phyloP scores from a whole-genome alignment of 352 stramenopile species.

The Phytophthora idaei region DNA sequence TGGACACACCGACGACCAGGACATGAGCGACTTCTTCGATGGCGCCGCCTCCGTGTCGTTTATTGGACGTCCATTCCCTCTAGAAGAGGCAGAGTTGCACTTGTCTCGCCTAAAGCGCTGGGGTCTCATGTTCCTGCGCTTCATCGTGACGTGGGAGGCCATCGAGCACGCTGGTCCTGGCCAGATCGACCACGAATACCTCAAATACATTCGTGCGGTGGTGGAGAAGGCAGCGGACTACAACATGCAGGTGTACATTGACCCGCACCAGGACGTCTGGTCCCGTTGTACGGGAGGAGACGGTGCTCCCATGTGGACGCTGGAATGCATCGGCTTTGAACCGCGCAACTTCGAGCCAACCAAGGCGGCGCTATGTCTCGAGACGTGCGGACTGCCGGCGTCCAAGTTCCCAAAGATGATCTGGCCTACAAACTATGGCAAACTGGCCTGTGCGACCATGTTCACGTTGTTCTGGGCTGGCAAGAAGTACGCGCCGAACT shows the following conservation, averaged over 20 bases:
- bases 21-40: slow-evolving; percentile 55
- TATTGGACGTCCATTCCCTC: slow-evolving; percentile 83
- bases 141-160: slow-evolving; percentile 77
- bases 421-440: slow-evolving; percentile 52
- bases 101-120: slow-evolving; percentile 72
- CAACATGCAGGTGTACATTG: slow-evolving; percentile 81
- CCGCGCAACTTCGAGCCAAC: slow-evolving; percentile 62
- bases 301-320: slow-evolving; percentile 86
- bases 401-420: slow-evolving; percentile 83
- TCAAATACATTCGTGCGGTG: slow-evolving; percentile 66
- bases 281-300: slow-evolving; percentile 87
- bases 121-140: background rate
- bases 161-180: slow-evolving; percentile 86
- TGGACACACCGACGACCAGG: slow-evolving; percentile 33
- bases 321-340: slow-evolving; percentile 63
- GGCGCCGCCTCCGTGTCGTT: slow-evolving; percentile 31
- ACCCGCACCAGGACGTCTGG: slow-evolving; percentile 71
- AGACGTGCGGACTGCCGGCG: slow-evolving; percentile 45
- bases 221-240: slow-evolving; percentile 64
- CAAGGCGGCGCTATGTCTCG: slow-evolving; percentile 43
- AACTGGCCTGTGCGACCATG: slow-evolving; percentile 80
- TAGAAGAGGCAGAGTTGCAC: slow-evolving; percentile 52
- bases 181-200: slow-evolving; percentile 82
- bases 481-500: slow-evolving; percentile 64
- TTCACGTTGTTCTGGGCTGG: slow-evolving; percentile 91